Evolutionary conservation across 306 rosid species (phyloP).

Genomic region (Vigna hirtella): DNA sequence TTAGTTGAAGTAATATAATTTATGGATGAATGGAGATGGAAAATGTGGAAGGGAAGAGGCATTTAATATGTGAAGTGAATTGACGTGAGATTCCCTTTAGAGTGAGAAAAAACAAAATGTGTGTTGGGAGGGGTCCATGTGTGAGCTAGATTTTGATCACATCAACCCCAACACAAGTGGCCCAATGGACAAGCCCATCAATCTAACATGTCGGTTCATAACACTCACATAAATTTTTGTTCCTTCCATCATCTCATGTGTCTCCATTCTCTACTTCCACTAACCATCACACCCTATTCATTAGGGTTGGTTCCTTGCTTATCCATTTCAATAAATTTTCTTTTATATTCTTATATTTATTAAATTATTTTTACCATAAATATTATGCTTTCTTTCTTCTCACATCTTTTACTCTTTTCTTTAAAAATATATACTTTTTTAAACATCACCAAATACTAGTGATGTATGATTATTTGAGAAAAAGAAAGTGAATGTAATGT

Average conservation of each 20-base stretch:
- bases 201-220: conserved; percentile 27
- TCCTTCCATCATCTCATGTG: conserved; percentile 1
- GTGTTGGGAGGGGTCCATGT: background rate
- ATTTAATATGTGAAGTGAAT: background rate
- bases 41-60: too few relatives aligned
- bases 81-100: background rate
- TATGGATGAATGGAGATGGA: too few relatives aligned
- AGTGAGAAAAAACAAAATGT: background rate
- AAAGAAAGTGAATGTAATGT: too few relatives aligned
- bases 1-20: too few relatives aligned
- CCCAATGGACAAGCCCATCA: conserved; percentile 22
- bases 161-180: conserved; percentile 15
- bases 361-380: background rate
- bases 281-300: too few relatives aligned
- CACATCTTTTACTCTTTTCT: too few relatives aligned
- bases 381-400: too few relatives aligned
- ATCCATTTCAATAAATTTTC: background rate
- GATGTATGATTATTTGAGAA: too few relatives aligned
- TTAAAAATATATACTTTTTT: too few relatives aligned
- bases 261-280: background rate
- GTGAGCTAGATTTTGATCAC: conserved; percentile 8
- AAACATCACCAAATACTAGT: too few relatives aligned
- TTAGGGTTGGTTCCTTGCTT: background rate
- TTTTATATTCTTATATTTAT: background rate
- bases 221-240: background rate